Evolutionary conservation across 129 eudicot species (phyloP), one percentile per base, ranked within the genome.

Genomic region (Glebionis coronaria): DNA sequence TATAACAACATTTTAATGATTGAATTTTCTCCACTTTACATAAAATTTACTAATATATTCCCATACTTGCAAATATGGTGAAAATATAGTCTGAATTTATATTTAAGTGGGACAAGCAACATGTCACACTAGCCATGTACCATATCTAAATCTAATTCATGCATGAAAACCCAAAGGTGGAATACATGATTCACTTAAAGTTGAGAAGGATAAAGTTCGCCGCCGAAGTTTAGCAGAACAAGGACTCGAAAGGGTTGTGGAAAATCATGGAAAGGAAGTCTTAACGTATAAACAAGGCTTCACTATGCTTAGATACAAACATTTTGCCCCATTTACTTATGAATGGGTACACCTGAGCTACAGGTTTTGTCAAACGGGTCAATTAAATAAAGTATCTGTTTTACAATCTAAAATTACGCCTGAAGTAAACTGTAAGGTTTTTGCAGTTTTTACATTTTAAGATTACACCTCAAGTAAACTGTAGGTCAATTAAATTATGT

Each of bases 101-200:
- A 35, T 35, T 35, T 35, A 9, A 2, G 2, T 35, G 42, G 6
- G 42, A 35, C 42, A 35, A 35, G 42, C 42, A 35, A 35, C 42
- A 35, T 35, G 42, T 35, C 2, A 9, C 42, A 35, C 42, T 31
- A 8, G 40, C 25, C 40, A 4, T 31, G 40, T 31, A 31, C 40
- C 40, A 31, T 31, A 18, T 31, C 5, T 31, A 1, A 31, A 31
- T 0, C 40, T 5, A 31, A 80, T 80, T 71, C 84, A 72, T 67
- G 82, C 84, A 3, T 78, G 78, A 2, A 80, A 75, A 54, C 76
- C 70, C 3, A 71, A 77, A 71, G 80, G 80, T 46, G 78, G 80
- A 70, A 45, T 80, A 16, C 66, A 76, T 52, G 63, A 80, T 29
- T 71, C 80, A 6, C 44, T 80, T 12, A 76, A 76, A 63, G 80